A percentile compares a stretch with the other conserved stretches of the same genome.
phyloP scores from a whole-genome alignment of 306 rosid species.

The Ochetophila trinervis region DNA sequence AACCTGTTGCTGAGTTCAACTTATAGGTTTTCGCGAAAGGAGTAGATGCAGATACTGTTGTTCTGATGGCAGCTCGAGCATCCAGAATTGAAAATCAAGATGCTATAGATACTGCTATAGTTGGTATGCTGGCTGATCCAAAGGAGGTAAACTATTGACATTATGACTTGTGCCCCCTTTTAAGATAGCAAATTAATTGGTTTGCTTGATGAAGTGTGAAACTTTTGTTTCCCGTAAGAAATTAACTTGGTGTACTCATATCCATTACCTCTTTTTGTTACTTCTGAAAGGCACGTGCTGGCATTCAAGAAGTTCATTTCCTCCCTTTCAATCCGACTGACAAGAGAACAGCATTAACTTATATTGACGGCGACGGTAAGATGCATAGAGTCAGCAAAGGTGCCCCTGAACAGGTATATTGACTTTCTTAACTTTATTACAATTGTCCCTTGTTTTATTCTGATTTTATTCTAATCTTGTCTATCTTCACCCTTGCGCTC shows the following conservation, averaged over 20 bases:
- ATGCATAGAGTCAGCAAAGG: slow-evolving; percentile 99
- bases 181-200: background rate
- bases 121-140: slow-evolving; percentile 97
- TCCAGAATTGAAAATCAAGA: slow-evolving; percentile 95
- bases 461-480: slow-evolving; percentile 20
- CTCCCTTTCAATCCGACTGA: slow-evolving; percentile 99
- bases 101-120: slow-evolving; percentile 93
- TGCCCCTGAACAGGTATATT: slow-evolving; percentile 93
- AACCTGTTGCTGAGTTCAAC: slow-evolving; percentile 20
- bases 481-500: slow-evolving; percentile 12
- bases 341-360: slow-evolving; percentile 95
- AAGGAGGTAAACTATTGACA: slow-evolving; percentile 62
- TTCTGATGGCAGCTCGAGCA: slow-evolving; percentile 96
- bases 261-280: slow-evolving; percentile 16
- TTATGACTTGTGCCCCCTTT: background rate
- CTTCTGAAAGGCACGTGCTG: slow-evolving; percentile 77
- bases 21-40: slow-evolving; percentile 83
- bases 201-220: background rate
- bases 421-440: background rate
- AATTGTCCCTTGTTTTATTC: background rate
- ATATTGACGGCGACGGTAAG: slow-evolving; percentile 72
- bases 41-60: slow-evolving; percentile 84
- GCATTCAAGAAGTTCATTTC: slow-evolving; percentile 88
- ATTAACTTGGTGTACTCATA: background rate
- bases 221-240: background rate